phyloP scores from a whole-genome alignment of 2,329 filamentous ascomycete genomes.

The Neofusicoccum sp. region DNA sequence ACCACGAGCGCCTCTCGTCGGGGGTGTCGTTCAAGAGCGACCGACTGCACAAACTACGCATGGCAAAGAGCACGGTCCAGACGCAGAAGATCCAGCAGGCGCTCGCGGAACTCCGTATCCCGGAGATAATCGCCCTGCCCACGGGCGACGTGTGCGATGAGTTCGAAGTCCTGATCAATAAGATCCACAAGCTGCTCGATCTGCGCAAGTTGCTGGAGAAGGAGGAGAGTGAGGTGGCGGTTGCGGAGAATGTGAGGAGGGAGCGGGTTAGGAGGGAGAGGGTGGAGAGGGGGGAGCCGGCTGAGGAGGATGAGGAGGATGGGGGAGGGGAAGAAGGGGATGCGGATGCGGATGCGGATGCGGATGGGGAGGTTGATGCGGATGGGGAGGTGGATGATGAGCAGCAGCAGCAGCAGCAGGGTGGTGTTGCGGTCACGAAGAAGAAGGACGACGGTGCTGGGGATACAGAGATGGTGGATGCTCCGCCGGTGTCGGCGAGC shows the following conservation, averaged over 20 bases:
- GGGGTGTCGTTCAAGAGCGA: conserved; percentile 91
- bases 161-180: conserved; percentile 71
- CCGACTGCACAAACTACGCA: conserved; percentile 75
- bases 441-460: not conserved
- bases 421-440: not conserved
- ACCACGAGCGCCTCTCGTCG: conserved; percentile 80
- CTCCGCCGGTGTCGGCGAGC: not conserved
- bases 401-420: not conserved
- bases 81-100: conserved; percentile 74
- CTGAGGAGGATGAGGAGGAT: conserved; percentile 28
- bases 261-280: conserved; percentile 27
- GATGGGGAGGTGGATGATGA: conserved; percentile 37
- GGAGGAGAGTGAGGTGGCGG: conserved; percentile 69
- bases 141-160: conserved; percentile 70
- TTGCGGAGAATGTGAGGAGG: conserved; percentile 41
- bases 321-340: conserved; percentile 36
- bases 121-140: conserved; percentile 70
- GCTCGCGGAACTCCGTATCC: conserved; percentile 71
- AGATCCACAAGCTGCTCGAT: conserved; percentile 71
- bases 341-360: not conserved
- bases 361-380: not conserved
- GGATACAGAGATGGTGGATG: conserved; percentile 15
- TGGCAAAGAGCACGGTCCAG: conserved; percentile 75
- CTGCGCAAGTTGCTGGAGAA: conserved; percentile 75
- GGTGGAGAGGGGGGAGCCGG: conserved; percentile 23